A percentile compares a stretch with the other conserved stretches of the same genome.
These are phyloP conservation scores for Angophora floribunda DNA, from an alignment of 345 rosid species.

Conservation along the genomic window DNA sequence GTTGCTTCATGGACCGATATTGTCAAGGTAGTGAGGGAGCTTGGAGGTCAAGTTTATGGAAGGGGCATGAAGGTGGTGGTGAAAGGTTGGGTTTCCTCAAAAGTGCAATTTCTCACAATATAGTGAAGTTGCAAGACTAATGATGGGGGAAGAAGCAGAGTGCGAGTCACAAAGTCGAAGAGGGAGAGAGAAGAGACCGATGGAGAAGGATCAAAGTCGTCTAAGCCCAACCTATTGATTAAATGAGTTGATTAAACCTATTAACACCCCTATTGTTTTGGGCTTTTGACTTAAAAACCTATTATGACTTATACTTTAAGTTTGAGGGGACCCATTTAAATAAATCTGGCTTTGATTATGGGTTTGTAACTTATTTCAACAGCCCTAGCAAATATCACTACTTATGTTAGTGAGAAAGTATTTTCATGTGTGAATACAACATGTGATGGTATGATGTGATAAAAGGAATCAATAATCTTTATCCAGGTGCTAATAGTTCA, in stretches of 20 bases:
- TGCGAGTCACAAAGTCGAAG: not conserved
- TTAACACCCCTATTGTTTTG: no score
- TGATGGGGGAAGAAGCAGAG: not conserved
- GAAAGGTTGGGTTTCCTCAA: not conserved
- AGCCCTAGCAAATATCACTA: accelerated
- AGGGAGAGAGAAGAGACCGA: not conserved
- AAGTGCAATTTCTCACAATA: not conserved
- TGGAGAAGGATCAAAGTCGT: not conserved
- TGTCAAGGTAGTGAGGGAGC: not conserved
- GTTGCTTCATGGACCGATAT: not conserved
- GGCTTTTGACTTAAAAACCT: not conserved
- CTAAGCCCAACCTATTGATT: not conserved
- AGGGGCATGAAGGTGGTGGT: not conserved
- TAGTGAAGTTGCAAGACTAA: not conserved
- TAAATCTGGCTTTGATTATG: not conserved
- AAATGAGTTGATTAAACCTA: no score
- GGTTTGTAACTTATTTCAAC: not conserved
- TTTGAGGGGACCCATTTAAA: not conserved
- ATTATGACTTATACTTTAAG: not conserved
- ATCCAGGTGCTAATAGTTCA: accelerated
- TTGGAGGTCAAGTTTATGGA: not conserved
- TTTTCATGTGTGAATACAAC: accelerated
- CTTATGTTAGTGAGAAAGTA: not conserved
- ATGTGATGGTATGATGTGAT: accelerated
- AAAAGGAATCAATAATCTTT: not conserved